These are phyloP conservation scores for Trametes cubensis DNA, from an alignment of 768 basidiomycete genomes.

Conservation along the genomic window DNA sequence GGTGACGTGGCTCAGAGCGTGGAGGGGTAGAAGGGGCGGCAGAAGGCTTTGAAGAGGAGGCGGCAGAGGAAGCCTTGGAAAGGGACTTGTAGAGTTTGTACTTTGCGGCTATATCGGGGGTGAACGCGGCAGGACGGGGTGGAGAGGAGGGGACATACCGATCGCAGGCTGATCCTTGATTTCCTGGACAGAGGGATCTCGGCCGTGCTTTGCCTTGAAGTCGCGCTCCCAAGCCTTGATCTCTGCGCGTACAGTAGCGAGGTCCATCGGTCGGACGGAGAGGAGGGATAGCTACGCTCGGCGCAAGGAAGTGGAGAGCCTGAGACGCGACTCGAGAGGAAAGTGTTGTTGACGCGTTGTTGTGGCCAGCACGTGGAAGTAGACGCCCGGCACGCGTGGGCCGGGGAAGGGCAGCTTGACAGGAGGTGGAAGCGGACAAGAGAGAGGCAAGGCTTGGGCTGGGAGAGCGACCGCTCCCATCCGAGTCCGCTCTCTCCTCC, in stretches of 20 bases:
- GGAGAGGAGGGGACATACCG: slow-evolving; percentile 48
- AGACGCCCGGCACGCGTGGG: slow-evolving; percentile 1
- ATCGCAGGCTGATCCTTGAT: slow-evolving; percentile 64
- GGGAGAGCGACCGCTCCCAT: too few species aligned
- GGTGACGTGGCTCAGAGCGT: slow-evolving; percentile 32
- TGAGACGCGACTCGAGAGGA: slow-evolving; percentile 14
- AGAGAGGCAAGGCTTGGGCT: background rate
- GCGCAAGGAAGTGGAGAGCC: background rate
- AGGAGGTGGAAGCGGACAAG: background rate
- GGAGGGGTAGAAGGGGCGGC: slow-evolving; percentile 41
- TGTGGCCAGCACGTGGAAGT: slow-evolving; percentile 7
- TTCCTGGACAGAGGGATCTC: slow-evolving; percentile 68
- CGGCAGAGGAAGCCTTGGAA: slow-evolving; percentile 46
- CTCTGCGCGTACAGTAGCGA: slow-evolving; percentile 59
- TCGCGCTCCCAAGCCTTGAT: slow-evolving; percentile 79
- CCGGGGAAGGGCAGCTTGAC: background rate
- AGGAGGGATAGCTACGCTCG: slow-evolving; percentile 12
- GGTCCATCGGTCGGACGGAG: slow-evolving; percentile 37
- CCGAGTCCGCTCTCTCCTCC: too few species aligned
- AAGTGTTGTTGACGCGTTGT: slow-evolving; percentile 24
- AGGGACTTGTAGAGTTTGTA: slow-evolving; percentile 84
- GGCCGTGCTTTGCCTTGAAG: slow-evolving; percentile 58
- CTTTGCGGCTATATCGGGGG: slow-evolving; percentile 59
- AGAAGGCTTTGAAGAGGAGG: slow-evolving; percentile 33
- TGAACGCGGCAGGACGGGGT: slow-evolving; percentile 21